Conservation (phyloP, 768 basidiomycete species). For the Hericium erinaceus region DNA sequence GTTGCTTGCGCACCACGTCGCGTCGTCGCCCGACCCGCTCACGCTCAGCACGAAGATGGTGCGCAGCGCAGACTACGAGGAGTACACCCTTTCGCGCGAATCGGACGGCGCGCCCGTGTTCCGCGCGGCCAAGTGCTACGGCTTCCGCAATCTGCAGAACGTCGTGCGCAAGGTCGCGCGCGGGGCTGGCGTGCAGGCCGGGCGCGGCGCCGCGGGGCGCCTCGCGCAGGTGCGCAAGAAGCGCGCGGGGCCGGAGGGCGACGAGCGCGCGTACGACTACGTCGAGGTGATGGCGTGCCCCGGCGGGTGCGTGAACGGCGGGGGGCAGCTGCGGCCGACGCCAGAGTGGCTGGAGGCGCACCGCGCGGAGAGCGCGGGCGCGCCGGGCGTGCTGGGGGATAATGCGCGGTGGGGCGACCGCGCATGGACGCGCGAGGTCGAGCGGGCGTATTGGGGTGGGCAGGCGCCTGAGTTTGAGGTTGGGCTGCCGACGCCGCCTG, state of each 20-base stretch:
- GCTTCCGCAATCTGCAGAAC: conserved; percentile 95
- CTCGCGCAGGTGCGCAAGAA: conserved; percentile 66
- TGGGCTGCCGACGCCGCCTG: conserved; percentile 34
- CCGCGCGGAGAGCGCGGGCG: neutral
- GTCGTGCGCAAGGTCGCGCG: conserved; percentile 89
- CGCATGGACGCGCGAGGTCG: conserved; percentile 76
- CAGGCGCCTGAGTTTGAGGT: neutral
- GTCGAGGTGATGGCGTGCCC: conserved; percentile 99
- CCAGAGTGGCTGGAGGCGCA: conserved; percentile 1
- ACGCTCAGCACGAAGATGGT: conserved; percentile 37
- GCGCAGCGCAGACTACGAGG: conserved; percentile 72
- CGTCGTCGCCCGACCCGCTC: conserved; percentile 29
- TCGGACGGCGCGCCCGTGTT: conserved; percentile 58
- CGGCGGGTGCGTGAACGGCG: conserved; percentile 94
- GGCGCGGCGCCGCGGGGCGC: conserved; percentile 21
- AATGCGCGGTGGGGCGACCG: conserved; percentile 73
- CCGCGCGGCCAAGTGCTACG: conserved; percentile 92
- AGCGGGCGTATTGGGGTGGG: conserved; percentile 70
- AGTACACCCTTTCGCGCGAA: conserved; percentile 43
- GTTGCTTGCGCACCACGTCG: conserved; percentile 49
- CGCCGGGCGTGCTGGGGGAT: conserved; percentile 10
- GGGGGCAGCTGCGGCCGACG: conserved; percentile 62
- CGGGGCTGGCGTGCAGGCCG: conserved; percentile 52
- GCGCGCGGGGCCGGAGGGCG: conserved; percentile 20
- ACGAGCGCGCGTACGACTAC: conserved; percentile 62